Evolutionary conservation across 805 yeast genomes (phyloP).

Genomic region (Spathaspora arborariae): DNA sequence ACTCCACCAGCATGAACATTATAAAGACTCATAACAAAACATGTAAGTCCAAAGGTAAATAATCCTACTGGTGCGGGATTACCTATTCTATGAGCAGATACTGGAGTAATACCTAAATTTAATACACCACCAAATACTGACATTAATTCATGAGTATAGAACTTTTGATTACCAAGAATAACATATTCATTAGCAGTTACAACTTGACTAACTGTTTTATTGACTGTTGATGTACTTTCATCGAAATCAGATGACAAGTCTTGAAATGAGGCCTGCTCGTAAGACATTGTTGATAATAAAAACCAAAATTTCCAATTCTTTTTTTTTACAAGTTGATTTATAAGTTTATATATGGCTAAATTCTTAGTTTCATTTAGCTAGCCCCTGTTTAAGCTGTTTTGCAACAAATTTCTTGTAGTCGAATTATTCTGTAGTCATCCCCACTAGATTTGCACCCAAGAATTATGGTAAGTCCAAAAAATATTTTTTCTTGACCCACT

Average conservation of each 20-base stretch:
- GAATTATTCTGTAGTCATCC: not conserved
- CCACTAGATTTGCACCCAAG: not conserved
- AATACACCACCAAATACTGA: conserved; percentile 61
- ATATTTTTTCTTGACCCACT: not conserved
- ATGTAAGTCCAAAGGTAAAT: conserved; percentile 44
- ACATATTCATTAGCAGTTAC: conserved; percentile 41
- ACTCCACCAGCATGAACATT: conserved; percentile 47
- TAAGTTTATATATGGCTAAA: not conserved
- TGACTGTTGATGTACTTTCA: not conserved
- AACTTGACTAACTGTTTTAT: conserved; percentile 15
- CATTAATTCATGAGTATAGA: conserved; percentile 52
- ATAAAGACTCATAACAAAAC: conserved; percentile 45
- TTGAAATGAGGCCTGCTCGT: not conserved
- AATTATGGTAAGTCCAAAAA: not conserved
- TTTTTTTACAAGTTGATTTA: not conserved
- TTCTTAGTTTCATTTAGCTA: too few relatives aligned
- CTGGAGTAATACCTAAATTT: conserved; percentile 42
- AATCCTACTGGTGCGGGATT: conserved; percentile 56
- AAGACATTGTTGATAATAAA: not conserved
- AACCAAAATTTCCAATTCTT: not conserved
- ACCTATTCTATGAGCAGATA: conserved; percentile 44
- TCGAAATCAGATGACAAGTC: not conserved
- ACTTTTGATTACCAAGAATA: conserved; percentile 38
- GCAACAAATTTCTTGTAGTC: too few relatives aligned
- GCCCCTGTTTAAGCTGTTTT: too few relatives aligned